These are phyloP conservation scores for Colletotrichum echinochloae DNA, from an alignment of 2,329 filamentous ascomycete genomes.

Conservation along the genomic window DNA sequence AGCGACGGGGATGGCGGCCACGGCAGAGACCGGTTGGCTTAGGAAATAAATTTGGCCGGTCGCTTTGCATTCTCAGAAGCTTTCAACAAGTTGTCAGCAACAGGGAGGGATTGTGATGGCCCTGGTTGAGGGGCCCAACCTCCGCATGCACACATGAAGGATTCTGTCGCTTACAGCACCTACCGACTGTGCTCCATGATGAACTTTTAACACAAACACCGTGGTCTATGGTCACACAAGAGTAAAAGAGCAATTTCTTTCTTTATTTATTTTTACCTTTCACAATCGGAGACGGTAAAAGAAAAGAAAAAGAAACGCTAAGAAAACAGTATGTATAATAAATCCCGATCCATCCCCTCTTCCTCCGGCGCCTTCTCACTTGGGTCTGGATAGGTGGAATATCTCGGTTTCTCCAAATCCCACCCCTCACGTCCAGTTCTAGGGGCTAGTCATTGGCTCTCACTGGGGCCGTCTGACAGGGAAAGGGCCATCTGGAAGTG, in stretches of 20 bases:
- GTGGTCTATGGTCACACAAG: no score
- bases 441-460: background rate
- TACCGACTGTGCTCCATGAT: no score
- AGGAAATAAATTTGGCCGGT: background rate
- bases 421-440: background rate
- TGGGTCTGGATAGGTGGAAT: slow-evolving; percentile 19
- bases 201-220: background rate
- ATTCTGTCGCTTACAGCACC: no score
- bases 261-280: no score
- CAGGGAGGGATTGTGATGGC: background rate
- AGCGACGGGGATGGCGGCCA: background rate
- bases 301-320: no score
- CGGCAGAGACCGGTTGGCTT: no score
- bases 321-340: no score
- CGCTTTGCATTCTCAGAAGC: background rate
- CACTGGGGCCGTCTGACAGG: slow-evolving; percentile 4
- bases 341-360: background rate
- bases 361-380: background rate
- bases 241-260: no score
- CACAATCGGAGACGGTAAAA: no score
- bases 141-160: no score
- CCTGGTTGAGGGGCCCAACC: background rate
- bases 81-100: background rate
- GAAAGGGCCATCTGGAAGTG: slow-evolving; percentile 2
- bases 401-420: background rate